Base-by-base conservation (phyloP, 1,284 basidiomycete genomes). In the Moniliophthora roreri region DNA sequence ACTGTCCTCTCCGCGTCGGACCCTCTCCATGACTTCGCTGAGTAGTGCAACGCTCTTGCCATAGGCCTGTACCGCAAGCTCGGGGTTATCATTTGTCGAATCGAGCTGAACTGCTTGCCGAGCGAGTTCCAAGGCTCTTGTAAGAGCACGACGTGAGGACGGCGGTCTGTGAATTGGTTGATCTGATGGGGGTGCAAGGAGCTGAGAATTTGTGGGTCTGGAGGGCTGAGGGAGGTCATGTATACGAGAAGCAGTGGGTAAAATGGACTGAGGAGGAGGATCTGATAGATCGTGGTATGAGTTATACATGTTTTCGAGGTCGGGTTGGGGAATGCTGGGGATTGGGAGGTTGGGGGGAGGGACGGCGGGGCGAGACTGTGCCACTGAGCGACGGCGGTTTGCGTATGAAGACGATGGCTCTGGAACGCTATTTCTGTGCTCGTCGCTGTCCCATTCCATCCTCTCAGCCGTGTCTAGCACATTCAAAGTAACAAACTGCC, bases 1-100 rank as follows among this genome's bases (percentile, higher is more conserved):
- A 57, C 81, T 85, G 61, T 91, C 89, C 67, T 93, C 89, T 3
- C 90, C 90, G 60, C 85, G 79, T 69, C 87, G 80, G 1, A 92
- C 89, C 39, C 90, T 75, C 63, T 91, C 90, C 90, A 93, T 93
- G 48, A 93, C 89, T 67, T 91, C 89, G 60, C 86, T 91, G 36
- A 93, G 74, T 26, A 93, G 76, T 38, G 87, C 82, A 47, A 93
- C 89, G 62, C 89, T 91, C 66, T 81, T 86, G 18, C 85, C 87
- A 65, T 93, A 93, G 0, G 89, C 89, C 54, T 84, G 73, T 16
- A 93, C 89, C 1, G 89, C 89, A 37, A 85, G 87, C 60, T 89
- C 80, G 28, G 90, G 90, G 62, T 92, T 87, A 64, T 90, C 85
- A 56, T 91, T 91, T 7, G 82, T 87, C 2, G 88, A 84, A 64